phyloP scores from a whole-genome alignment of 805 yeast species.

The Hanseniaspora opuntiae region DNA sequence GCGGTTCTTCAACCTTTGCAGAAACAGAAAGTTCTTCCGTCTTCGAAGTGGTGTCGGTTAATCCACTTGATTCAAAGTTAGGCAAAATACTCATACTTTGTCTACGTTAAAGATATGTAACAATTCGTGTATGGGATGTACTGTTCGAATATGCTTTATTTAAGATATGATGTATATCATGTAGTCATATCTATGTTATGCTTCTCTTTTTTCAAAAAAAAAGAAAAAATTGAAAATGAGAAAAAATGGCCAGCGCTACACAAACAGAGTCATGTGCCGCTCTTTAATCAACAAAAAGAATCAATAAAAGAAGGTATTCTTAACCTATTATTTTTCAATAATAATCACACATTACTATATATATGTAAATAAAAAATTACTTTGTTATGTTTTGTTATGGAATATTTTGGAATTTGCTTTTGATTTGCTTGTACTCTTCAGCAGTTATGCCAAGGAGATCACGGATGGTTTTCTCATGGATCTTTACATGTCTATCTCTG shows the following conservation, averaged over 20 bases:
- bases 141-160: no score
- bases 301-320: no score
- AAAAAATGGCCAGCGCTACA: no score
- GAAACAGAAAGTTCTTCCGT: background rate
- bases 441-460: background rate
- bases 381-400: background rate
- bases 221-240: no score
- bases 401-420: background rate
- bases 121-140: no score
- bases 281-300: no score
- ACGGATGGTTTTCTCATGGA: conserved; percentile 1
- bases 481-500: conserved; percentile 8
- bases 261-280: no score
- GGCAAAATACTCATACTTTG: conserved; percentile 4
- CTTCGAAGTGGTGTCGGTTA: background rate
- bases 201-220: no score
- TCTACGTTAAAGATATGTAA: no score
- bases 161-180: no score
- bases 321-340: no score
- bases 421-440: conserved; percentile 1
- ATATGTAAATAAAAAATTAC: background rate
- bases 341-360: background rate
- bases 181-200: no score
- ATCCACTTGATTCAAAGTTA: conserved; percentile 2
- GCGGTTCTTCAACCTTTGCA: background rate